Evolutionary conservation across 768 basidiomycete genomes (phyloP), one percentile per base, ranked within the genome.

Genomic region (Hygrocybe coccinea): DNA sequence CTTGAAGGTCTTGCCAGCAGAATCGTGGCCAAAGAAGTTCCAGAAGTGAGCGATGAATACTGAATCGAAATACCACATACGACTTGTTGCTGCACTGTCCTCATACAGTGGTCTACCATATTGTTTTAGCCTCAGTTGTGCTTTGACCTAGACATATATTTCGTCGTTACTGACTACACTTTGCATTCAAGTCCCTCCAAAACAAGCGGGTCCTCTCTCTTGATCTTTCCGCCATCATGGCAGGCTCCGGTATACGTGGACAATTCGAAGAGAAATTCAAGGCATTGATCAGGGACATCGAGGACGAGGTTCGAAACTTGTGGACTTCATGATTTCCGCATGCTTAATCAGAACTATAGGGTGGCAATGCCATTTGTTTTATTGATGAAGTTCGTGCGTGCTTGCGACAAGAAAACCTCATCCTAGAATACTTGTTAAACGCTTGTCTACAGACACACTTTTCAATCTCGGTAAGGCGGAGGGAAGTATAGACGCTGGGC

Each of bases 221-320:
- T 52, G 93, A 95, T 67, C 77, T 95, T 2, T 79, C 91, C 0
- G 82, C 85, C 1, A 82, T 95, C 21, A 80, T 95, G 73, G 93
- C 91, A 6, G 93, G 93, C 1, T 91, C 92, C 1, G 91, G 92
- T 0, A 88, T 95, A 51, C 84, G 93, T 39, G 93, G 93, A 1
- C 89, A 93, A 61, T 95, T 95, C 52, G 93, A 97, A 62, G 91
- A 91, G 68, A 92, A 92, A 62, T 94, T 95, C 79, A 94, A 95
- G 67, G 87, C 84, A 0, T 75, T 97, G 1, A 74, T 95, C n/a
- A 81, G 81, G 24, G 93, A 97, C 64, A 95, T 97, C 55, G 91
- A 94, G 66, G 89, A 85, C 11, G 88, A 91, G 74, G 84, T 79
- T 52, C 46, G 76, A 37, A 50, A 50, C 4, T 66, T 61, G 35